Base-by-base conservation (phyloP, 2,329 filamentous ascomycete genomes). In the Aspergillus spinulosporus region DNA sequence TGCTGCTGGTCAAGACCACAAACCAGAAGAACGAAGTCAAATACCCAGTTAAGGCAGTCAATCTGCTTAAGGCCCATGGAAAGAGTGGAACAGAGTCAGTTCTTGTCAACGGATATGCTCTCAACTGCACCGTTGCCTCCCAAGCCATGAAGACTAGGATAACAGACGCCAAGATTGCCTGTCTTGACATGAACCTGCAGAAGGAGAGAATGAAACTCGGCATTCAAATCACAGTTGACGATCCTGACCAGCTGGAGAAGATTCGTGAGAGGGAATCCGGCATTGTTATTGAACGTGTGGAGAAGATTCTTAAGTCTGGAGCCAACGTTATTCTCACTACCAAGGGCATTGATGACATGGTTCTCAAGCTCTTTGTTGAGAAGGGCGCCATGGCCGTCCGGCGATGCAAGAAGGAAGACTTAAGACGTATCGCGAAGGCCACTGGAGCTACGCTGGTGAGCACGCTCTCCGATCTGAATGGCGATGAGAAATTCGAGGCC, bases 161-260 rank as follows among this genome's bases (percentile, higher is more conserved):
- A 72, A 85, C 84, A 51, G 92, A 97, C 75, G 94, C 94, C 64
- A 97, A 96, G 82, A 99, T 99, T 75, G 94, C 94, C 49, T 88
- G 93, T 68, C 78, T 99, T 59, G 94, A 99, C 74, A 97, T 99
- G 85, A 99, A 99, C 77, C 76, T 99, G 68, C 93, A 97, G 72
- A 99, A 99, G 81, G 93, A 97, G 82, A 85, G 93, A 66, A 97
- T 99, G 94, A 97, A 99, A 84, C 81, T 99, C 57, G 94, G 94
- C 64, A 94, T 99, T 59, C 93, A 99, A 76, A 96, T 99, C 69
- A 97, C 94, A 9, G 89, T 99, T 63, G 94, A 99, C 67, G 94
- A 99, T 73, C 94, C 94, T 48, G 88, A 95, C 73, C 94, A 99
- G 76, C 83, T 99, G 49, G 94, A 99, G 81, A 92, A 97, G 82